phyloP scores from a whole-genome alignment of 306 rosid genomes.

The Ammopiptanthus mongolicus region DNA sequence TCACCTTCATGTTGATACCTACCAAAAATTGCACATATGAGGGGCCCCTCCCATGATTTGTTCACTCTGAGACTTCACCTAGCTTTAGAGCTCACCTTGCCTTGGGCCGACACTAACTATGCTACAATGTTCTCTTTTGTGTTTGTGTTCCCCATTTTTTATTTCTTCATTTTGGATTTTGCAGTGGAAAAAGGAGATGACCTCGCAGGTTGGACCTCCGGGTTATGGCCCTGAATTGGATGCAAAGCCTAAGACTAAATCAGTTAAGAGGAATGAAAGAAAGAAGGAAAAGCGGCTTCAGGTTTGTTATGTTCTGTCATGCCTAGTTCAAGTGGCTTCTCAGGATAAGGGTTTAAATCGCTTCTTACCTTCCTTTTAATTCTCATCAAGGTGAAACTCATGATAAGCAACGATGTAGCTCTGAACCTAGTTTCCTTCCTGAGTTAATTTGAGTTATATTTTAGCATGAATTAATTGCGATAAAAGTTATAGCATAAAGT shows the following conservation, averaged over 20 bases:
- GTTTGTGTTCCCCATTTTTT: neutral
- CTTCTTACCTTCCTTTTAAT: neutral
- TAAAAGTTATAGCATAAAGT: neutral
- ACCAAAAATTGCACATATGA: too few species aligned
- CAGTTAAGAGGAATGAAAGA: constrained; percentile 83
- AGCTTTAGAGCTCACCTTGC: too few species aligned
- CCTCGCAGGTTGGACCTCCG: constrained; percentile 74
- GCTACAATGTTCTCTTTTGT: neutral
- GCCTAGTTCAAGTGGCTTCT: neutral
- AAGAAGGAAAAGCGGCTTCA: constrained; percentile 91
- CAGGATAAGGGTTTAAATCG: neutral
- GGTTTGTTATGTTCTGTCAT: constrained; percentile 32
- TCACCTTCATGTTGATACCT: too few species aligned
- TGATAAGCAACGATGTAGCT: neutral
- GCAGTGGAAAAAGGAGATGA: constrained; percentile 78
- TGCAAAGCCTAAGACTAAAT: constrained; percentile 68
- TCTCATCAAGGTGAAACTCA: neutral
- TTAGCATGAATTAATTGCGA: neutral
- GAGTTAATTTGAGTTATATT: neutral
- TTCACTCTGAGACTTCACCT: too few species aligned
- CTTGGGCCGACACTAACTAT: neutral
- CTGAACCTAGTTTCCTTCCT: neutral
- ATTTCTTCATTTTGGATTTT: neutral
- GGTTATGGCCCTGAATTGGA: constrained; percentile 62
- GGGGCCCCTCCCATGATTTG: too few species aligned